Base-by-base conservation (phyloP, 2,329 filamentous ascomycete species). In the Colletotrichum costaricense region DNA sequence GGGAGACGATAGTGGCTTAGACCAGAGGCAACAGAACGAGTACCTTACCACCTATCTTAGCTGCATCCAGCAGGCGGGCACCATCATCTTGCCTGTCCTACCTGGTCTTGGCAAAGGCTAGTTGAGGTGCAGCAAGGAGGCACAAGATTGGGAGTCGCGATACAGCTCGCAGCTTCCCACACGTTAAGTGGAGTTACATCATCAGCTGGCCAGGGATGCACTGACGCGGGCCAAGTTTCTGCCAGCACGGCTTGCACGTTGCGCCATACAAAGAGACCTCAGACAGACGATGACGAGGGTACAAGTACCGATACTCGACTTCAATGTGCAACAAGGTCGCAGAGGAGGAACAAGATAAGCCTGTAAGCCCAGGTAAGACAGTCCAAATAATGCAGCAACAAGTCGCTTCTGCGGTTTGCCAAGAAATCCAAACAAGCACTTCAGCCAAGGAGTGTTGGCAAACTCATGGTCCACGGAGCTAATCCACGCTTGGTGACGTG, bases 221-320 rank as follows among this genome's bases (percentile, higher is more conserved):
- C 73, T 73, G 73, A 74, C 73, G 73, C 73, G 73, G 35, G 73
- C 73, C 70, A 73, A 73, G 73, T 65, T 49, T 65, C 64, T 65
- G 64, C 69, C 64, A 68, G 46, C 28, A 26, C 26, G 19, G 49
- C 55, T 55, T 11, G 38, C 16, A 42, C 14, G 38, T 42, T 42
- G 42, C 42, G 42, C 42, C 42, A 49, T 11, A 26, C 19, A 28
- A 24, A 28, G 22, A 22, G 26, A 28, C 22, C 54, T 24, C 14
- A 28, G 19, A 49, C 42, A 22, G 42, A n/a, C 42, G 19, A 22
- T 49, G 42, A 49, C 42, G 19, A 19, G 19, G 42, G 19, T 22
- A 49, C 42, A 49, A 49, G 19, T n/a, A 49, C 42, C 42, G 42
- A 22, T 19, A 49, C 42, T 49, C 42, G 42, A 49, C 42, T 19